phyloP scores from a whole-genome alignment of 352 stramenopile species.

The Blastocystis sp. region DNA sequence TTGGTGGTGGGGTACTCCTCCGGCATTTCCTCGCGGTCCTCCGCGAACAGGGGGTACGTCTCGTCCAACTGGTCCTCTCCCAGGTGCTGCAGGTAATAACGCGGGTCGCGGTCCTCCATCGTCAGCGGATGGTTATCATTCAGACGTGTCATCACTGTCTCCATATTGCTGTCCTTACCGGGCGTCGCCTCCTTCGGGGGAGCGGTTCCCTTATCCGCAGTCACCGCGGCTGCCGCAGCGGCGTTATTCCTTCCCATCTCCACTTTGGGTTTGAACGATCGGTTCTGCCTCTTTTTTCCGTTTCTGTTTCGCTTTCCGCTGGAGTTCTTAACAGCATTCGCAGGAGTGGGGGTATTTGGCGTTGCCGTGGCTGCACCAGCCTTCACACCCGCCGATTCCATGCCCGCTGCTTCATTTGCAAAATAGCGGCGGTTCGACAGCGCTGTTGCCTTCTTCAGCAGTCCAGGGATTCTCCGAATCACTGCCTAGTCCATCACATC shows the following conservation, averaged over 20 bases:
- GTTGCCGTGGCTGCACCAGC: background rate
- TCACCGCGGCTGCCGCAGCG: background rate
- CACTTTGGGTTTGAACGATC: background rate
- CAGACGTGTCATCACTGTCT: background rate
- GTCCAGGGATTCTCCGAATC: too few species aligned
- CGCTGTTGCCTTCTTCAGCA: too few species aligned
- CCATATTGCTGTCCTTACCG: background rate
- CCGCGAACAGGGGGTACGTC: conserved; percentile 1
- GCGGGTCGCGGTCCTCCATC: background rate
- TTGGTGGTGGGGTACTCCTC: background rate
- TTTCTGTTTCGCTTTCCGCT: background rate
- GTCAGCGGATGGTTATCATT: conserved; percentile 29
- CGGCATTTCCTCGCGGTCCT: conserved; percentile 7
- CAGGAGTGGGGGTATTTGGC: background rate
- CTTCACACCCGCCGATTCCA: background rate
- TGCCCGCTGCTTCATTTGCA: background rate
- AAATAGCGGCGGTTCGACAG: background rate
- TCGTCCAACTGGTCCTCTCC: conserved; percentile 3
- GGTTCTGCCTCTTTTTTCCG: conserved; percentile 8
- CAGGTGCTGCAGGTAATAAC: conserved; percentile 13
- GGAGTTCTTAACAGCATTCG: background rate
- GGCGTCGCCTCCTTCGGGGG: too few species aligned
- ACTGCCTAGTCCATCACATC: too few species aligned
- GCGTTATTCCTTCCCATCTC: background rate
- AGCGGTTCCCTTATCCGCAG: background rate